phyloP scores from a whole-genome alignment of 2,329 filamentous ascomycete species.

The Fusarium algeriense region DNA sequence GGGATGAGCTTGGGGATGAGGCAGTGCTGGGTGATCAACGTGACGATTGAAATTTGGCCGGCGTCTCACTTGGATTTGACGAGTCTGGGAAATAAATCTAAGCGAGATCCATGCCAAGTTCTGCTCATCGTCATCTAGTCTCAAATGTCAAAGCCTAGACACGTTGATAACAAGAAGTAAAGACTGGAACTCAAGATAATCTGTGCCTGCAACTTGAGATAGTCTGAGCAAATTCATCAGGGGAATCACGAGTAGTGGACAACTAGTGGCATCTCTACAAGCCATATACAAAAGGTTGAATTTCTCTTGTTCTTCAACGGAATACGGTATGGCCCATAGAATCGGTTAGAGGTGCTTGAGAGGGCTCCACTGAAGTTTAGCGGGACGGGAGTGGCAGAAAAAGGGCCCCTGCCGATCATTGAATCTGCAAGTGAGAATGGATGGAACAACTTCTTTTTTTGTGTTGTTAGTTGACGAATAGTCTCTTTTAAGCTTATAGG shows the following conservation, averaged over 20 bases:
- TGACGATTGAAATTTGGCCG: slow-evolving; percentile 49
- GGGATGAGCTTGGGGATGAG: neutral
- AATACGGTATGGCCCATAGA: slow-evolving; percentile 5
- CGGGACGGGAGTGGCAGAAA: slow-evolving; percentile 38
- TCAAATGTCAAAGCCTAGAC: neutral
- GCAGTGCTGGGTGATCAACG: slow-evolving; percentile 35
- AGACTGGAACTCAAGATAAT: neutral
- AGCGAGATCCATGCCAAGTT: slow-evolving; percentile 23
- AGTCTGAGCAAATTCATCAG: neutral
- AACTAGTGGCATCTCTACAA: neutral
- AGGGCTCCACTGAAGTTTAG: slow-evolving; percentile 17
- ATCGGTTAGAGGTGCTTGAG: neutral
- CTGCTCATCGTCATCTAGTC: slow-evolving; percentile 27
- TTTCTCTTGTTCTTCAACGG: neutral
- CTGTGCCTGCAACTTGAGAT: neutral
- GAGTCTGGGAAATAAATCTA: slow-evolving; percentile 9
- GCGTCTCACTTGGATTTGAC: slow-evolving; percentile 19
- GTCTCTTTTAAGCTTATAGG: neutral
- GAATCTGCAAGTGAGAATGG: slow-evolving; percentile 1
- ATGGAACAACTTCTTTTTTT: neutral
- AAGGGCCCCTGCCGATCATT: slow-evolving; percentile 32
- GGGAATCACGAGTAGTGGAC: neutral
- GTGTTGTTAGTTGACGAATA: neutral
- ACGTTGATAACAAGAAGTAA: neutral
- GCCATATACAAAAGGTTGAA: neutral